phyloP scores from a whole-genome alignment of 1,284 basidiomycete genomes.

The Leccinum ponderosum region DNA sequence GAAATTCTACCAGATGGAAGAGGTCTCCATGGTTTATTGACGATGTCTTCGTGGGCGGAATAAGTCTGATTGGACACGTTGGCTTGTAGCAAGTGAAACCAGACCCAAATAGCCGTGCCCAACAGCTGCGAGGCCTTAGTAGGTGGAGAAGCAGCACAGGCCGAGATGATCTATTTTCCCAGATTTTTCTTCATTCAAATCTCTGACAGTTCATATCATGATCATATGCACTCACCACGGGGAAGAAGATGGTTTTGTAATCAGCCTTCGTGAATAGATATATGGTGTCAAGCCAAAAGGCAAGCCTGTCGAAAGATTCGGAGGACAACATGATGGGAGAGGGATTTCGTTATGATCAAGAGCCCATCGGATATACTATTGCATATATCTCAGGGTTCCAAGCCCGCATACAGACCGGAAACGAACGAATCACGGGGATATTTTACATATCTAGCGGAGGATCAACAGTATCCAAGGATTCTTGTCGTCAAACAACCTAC shows the following conservation, averaged over 20 bases:
- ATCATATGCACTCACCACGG: constrained; percentile 30
- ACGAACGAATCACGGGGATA: neutral
- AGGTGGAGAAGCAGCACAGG: constrained; percentile 32
- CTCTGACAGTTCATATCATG: neutral
- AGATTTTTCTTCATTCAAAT: neutral
- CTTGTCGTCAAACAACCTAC: neutral
- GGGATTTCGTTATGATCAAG: neutral
- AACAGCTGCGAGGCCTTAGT: constrained; percentile 11
- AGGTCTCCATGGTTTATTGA: constrained; percentile 40
- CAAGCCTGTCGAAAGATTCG: constrained; percentile 2
- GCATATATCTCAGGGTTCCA: neutral
- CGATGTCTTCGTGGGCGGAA: constrained; percentile 31
- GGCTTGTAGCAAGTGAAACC: constrained; percentile 43
- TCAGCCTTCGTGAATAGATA: constrained; percentile 40
- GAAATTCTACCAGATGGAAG: constrained; percentile 35
- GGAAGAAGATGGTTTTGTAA: constrained; percentile 39
- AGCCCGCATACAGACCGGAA: neutral
- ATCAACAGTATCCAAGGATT: neutral
- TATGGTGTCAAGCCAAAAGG: constrained; percentile 11
- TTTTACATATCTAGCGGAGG: neutral
- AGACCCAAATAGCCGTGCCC: constrained; percentile 40
- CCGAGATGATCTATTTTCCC: constrained; percentile 35
- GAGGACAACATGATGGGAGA: neutral
- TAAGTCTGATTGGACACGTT: constrained; percentile 43
- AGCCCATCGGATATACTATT: neutral